Evolutionary conservation across 768 basidiomycete genomes (phyloP).

Genomic region (Tephrocybe sp.): DNA sequence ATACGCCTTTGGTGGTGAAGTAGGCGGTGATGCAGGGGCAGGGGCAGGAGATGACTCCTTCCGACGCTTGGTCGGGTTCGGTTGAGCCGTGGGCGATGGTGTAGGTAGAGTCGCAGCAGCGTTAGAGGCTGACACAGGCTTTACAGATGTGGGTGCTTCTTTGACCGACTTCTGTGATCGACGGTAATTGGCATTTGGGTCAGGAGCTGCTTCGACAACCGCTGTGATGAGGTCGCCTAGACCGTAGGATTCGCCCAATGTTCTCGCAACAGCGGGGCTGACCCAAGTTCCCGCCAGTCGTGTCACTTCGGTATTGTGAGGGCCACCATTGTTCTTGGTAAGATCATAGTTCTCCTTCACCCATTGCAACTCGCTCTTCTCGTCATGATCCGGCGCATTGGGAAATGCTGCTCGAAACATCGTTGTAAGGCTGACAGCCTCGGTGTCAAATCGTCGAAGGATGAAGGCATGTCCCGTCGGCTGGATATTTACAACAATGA

Average conservation of each 20-base stretch:
- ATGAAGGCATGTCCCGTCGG: conserved; percentile 88
- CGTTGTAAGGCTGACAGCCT: conserved; percentile 88
- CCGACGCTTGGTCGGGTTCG: conserved; percentile 60
- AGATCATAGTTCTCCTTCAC: conserved; percentile 79
- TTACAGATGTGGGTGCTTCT: conserved; percentile 16
- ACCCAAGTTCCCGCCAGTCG: conserved; percentile 93
- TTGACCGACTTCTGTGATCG: conserved; percentile 46
- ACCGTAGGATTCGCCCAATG: conserved; percentile 67
- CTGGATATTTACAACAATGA: conserved; percentile 35
- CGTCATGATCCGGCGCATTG: conserved; percentile 70
- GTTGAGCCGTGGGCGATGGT: conserved; percentile 39
- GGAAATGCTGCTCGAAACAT: conserved; percentile 98
- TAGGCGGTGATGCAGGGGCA: conserved; percentile 36
- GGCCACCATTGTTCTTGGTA: conserved; percentile 72
- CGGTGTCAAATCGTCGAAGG: conserved; percentile 90
- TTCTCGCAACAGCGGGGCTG: conserved; percentile 58
- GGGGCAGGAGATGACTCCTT: conserved; percentile 59
- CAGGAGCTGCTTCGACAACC: conserved; percentile 73
- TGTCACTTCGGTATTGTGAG: conserved; percentile 56
- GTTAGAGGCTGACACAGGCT: conserved; percentile 20
- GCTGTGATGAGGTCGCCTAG: conserved; percentile 60
- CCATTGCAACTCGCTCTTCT: conserved; percentile 81
- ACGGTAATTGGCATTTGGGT: conserved; percentile 77
- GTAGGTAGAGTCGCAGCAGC: conserved; percentile 38
- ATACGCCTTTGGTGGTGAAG: conserved; percentile 24